Conservation (phyloP, 148 eudicot genomes). For the Cornus florida region DNA sequence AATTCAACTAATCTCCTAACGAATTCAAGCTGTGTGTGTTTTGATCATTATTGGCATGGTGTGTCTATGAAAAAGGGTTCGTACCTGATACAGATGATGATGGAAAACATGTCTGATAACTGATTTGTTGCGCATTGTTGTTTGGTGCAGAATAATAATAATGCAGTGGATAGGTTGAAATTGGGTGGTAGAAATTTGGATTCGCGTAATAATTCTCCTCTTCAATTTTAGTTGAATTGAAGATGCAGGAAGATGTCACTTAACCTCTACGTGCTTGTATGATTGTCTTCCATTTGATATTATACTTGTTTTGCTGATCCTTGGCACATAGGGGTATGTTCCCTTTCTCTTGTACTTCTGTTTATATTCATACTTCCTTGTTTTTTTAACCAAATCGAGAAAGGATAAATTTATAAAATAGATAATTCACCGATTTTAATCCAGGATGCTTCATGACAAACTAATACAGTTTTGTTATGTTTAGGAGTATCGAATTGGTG, state of each 20-base stretch:
- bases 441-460: no score
- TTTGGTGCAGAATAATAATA: background rate
- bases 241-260: background rate
- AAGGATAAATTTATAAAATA: no score
- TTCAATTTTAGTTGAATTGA: conserved; percentile 7
- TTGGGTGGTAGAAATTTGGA: conserved; percentile 5
- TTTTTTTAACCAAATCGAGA: no score
- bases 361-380: no score
- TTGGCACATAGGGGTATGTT: no score
- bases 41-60: background rate
- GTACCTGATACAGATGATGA: background rate
- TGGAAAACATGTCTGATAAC: conserved; percentile 1
- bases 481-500: no score
- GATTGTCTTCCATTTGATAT: no score
- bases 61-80: background rate
- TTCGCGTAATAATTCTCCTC: conserved; percentile 13
- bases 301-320: no score
- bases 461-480: no score
- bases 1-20: background rate
- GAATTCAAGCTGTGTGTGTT: background rate
- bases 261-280: no score
- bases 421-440: no score
- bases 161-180: conserved; percentile 11
- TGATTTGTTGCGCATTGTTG: background rate
- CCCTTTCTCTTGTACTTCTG: no score